phyloP scores from a whole-genome alignment of 805 yeast species.

The Hanseniaspora lachancei region DNA sequence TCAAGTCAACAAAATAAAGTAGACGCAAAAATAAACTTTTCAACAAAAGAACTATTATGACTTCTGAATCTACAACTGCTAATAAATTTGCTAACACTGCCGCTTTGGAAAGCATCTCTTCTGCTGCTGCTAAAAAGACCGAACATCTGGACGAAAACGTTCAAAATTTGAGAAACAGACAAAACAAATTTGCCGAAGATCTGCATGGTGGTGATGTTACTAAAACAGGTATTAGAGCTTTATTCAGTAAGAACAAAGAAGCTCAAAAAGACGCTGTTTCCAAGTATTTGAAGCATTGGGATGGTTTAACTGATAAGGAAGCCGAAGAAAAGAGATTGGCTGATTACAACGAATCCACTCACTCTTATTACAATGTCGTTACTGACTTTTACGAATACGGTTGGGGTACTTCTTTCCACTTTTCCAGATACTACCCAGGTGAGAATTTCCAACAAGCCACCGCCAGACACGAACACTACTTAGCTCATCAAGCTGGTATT shows the following conservation, averaged over 20 bases:
- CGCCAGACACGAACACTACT: slow-evolving; percentile 93
- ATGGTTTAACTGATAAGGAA: slow-evolving; percentile 63
- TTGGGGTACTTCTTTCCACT: slow-evolving; percentile 98
- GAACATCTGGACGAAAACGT: not conserved
- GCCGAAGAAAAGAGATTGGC: slow-evolving; percentile 62
- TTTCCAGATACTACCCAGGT: slow-evolving; percentile 83
- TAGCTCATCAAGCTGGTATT: slow-evolving; percentile 77
- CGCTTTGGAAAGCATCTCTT: slow-evolving; percentile 8
- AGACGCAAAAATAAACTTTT: not conserved
- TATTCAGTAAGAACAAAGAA: slow-evolving; percentile 58
- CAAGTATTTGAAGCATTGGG: slow-evolving; percentile 96
- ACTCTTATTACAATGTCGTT: slow-evolving; percentile 90
- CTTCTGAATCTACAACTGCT: not conserved
- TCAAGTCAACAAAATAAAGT: not conserved
- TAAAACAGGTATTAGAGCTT: slow-evolving; percentile 62
- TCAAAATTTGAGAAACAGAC: slow-evolving; percentile 26
- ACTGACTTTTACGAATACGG: slow-evolving; percentile 98
- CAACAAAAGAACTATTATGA: slow-evolving; percentile 4
- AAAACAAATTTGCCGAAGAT: slow-evolving; percentile 60
- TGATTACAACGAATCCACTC: slow-evolving; percentile 83
- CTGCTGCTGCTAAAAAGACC: not conserved
- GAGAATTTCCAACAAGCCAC: slow-evolving; percentile 89
- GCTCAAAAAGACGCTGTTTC: slow-evolving; percentile 75
- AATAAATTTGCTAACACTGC: slow-evolving; percentile 3
- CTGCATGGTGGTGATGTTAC: slow-evolving; percentile 68